Evolutionary conservation across 345 rosid genomes (phyloP).

Genomic region (Sisymbrium altissimum): DNA sequence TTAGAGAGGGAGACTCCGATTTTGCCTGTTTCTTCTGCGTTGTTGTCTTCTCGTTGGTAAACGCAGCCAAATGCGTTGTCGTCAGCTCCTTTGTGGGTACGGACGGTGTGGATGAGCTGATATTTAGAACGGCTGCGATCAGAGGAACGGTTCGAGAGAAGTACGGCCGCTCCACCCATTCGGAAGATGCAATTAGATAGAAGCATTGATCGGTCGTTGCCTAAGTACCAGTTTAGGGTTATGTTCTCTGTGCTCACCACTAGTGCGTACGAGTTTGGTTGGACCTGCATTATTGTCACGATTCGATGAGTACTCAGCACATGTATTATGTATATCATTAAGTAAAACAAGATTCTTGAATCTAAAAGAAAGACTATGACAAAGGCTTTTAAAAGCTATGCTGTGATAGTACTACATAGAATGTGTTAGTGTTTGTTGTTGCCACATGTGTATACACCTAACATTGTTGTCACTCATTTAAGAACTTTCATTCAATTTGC

Average conservation of each 20-base stretch:
- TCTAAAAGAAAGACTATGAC: neutral
- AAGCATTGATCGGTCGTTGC: slow-evolving; percentile 91
- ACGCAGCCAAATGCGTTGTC: slow-evolving; percentile 70
- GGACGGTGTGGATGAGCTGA: slow-evolving; percentile 86
- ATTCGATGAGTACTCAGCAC: neutral
- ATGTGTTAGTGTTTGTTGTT: neutral
- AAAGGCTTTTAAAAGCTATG: neutral
- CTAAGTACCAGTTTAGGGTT: slow-evolving; percentile 82
- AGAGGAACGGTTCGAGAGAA: slow-evolving; percentile 64
- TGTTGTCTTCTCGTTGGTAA: slow-evolving; percentile 76
- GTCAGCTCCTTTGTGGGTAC: slow-evolving; percentile 89
- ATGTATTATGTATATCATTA: neutral
- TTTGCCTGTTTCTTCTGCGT: slow-evolving; percentile 31
- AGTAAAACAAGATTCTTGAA: neutral
- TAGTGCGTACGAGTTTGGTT: slow-evolving; percentile 79
- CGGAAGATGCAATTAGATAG: slow-evolving; percentile 92
- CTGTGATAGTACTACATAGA: neutral
- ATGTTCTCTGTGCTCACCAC: slow-evolving; percentile 96
- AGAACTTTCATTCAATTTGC: slow-evolving; percentile 18
- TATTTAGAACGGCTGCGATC: slow-evolving; percentile 85
- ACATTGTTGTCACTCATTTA: neutral
- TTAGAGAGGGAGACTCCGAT: slow-evolving; percentile 82
- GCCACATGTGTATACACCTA: neutral
- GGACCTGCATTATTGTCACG: slow-evolving; percentile 44
- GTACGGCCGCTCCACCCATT: slow-evolving; percentile 94